Conservation (phyloP, 805 yeast species). For the Komagataella phaffii region DNA sequence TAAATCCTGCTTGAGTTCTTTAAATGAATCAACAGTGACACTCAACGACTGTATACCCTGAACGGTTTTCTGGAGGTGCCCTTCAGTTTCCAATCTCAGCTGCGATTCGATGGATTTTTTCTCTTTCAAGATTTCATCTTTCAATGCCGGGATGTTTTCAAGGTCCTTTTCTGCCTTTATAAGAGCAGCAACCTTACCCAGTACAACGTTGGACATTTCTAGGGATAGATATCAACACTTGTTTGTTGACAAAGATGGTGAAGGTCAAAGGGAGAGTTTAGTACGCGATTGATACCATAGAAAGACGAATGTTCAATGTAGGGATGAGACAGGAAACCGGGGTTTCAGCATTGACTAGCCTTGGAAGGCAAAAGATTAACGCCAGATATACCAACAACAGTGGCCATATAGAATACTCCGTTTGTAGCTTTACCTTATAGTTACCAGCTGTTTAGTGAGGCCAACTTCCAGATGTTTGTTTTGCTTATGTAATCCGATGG, state of each 20-base stretch:
- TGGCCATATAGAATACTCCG: neutral
- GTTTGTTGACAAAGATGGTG: neutral
- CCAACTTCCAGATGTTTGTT: neutral
- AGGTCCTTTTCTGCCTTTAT: slow-evolving; percentile 26
- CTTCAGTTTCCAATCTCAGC: slow-evolving; percentile 54
- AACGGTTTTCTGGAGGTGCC: slow-evolving; percentile 44
- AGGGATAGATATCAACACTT: neutral
- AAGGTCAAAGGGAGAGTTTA: neutral
- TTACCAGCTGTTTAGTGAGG: too few species aligned
- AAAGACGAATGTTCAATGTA: neutral
- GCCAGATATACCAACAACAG: too few species aligned
- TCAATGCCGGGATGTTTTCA: slow-evolving; percentile 35
- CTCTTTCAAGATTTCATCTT: slow-evolving; percentile 49
- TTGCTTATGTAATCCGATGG: neutral
- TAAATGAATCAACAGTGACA: slow-evolving; percentile 30
- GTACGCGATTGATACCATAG: neutral
- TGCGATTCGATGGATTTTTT: slow-evolving; percentile 67
- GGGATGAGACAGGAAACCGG: neutral
- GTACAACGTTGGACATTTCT: neutral
- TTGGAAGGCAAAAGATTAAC: neutral
- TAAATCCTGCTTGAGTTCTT: slow-evolving; percentile 31
- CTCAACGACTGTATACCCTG: slow-evolving; percentile 24
- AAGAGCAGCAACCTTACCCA: slow-evolving; percentile 1
- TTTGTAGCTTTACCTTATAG: neutral
- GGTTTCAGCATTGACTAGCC: neutral